These are phyloP conservation scores for Withania somnifera DNA, from an alignment of 305 asterid genomes.

Conservation along the genomic window DNA sequence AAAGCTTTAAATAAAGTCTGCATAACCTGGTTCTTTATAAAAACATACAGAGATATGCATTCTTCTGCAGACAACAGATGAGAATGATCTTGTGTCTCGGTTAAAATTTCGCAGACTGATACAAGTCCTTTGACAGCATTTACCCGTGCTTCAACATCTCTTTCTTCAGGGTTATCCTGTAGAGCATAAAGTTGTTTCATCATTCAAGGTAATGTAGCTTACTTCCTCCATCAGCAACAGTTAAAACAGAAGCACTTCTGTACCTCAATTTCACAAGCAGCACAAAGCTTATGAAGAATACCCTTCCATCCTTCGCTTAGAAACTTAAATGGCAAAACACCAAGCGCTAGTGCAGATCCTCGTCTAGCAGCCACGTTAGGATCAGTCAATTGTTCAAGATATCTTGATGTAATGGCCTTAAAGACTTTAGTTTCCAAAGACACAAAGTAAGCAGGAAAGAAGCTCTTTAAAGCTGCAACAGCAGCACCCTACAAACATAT, in stretches of 20 bases:
- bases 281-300: constrained; percentile 57
- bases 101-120: constrained; percentile 64
- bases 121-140: constrained; percentile 87
- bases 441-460: constrained; percentile 47
- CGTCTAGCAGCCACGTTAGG: constrained; percentile 91
- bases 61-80: constrained; percentile 42
- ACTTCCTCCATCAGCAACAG: not conserved
- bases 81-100: constrained; percentile 32
- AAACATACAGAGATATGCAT: constrained; percentile 32
- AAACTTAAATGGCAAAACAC: constrained; percentile 67
- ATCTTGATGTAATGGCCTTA: constrained; percentile 43
- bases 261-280: constrained; percentile 79
- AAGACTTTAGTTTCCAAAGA: constrained; percentile 37
- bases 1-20: constrained; percentile 67
- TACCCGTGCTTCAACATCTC: constrained; percentile 95
- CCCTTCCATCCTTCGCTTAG: constrained; percentile 63
- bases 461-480: constrained; percentile 64
- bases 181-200: constrained; percentile 10
- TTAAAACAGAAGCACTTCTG: constrained; percentile 2
- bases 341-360: constrained; percentile 88
- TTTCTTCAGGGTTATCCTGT: constrained; percentile 79
- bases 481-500: constrained; percentile 54
- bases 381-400: constrained; percentile 77
- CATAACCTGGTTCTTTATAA: constrained; percentile 73
- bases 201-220: constrained; percentile 7